phyloP scores from a whole-genome alignment of 2,329 filamentous ascomycete genomes.

The Balansia obtecta region DNA sequence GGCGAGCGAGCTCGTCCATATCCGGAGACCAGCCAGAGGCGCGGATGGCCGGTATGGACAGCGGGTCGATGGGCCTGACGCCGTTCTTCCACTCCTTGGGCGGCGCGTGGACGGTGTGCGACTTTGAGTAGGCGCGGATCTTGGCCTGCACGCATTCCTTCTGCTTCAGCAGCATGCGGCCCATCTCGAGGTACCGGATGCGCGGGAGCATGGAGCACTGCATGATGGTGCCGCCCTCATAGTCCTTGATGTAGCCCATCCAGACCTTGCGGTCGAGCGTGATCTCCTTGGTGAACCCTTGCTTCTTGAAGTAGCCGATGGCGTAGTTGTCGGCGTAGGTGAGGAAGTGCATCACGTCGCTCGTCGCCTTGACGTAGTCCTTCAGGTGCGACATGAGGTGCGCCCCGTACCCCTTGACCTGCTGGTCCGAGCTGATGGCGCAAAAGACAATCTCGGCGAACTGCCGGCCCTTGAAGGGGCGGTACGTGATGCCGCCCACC shows the following conservation, averaged over 20 bases:
- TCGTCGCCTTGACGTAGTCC: slow-evolving; percentile 95
- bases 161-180: slow-evolving; percentile 91
- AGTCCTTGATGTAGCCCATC: slow-evolving; percentile 99
- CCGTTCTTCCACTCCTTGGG: slow-evolving; percentile 78
- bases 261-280: slow-evolving; percentile 79
- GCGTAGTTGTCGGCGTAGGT: slow-evolving; percentile 99
- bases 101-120: slow-evolving; percentile 74
- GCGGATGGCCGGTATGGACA: slow-evolving; percentile 78
- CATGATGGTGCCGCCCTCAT: slow-evolving; percentile 98
- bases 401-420: slow-evolving; percentile 96
- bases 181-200: slow-evolving; percentile 85
- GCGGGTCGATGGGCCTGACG: slow-evolving; percentile 64
- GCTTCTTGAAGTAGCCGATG: slow-evolving; percentile 98
- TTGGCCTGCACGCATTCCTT: slow-evolving; percentile 93
- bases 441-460: slow-evolving; percentile 99
- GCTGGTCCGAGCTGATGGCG: slow-evolving; percentile 92
- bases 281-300: slow-evolving; percentile 97
- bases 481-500: slow-evolving; percentile 93
- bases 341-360: slow-evolving; percentile 94
- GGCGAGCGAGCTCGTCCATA: slow-evolving; percentile 93
- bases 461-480: slow-evolving; percentile 79
- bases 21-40: slow-evolving; percentile 90
- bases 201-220: slow-evolving; percentile 95
- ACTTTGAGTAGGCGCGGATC: slow-evolving; percentile 81
- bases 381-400: slow-evolving; percentile 98